Evolutionary conservation across 2,329 filamentous ascomycete genomes (phyloP).

Genomic region (Metarhizium rileyi): DNA sequence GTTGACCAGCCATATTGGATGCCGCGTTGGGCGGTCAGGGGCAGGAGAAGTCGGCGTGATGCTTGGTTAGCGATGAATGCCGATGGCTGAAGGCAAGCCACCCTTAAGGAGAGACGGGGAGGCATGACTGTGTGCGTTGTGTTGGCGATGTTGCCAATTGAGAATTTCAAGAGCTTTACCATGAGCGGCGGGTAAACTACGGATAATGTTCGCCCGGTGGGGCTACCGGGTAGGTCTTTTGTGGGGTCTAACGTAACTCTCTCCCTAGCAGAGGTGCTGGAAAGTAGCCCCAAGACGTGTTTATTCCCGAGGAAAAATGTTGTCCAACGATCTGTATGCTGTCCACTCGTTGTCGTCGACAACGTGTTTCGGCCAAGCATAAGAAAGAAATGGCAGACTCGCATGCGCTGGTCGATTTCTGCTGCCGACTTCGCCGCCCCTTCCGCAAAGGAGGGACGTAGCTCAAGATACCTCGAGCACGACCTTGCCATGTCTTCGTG

Average conservation of each 20-base stretch:
- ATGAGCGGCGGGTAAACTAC: conserved; percentile 9
- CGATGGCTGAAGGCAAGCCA: conserved; percentile 31
- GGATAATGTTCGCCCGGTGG: conserved; percentile 4
- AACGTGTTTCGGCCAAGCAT: no score
- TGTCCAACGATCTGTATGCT: no score
- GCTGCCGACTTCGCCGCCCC: no score
- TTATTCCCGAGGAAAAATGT: no score
- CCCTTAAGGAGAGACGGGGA: conserved; percentile 33
- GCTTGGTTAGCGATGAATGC: conserved; percentile 15
- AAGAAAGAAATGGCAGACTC: no score
- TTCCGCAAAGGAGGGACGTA: no score
- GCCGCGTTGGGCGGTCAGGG: conserved; percentile 35
- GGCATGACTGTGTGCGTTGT: conserved; percentile 28
- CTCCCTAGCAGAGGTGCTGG: no score
- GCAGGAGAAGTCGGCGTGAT: conserved; percentile 34
- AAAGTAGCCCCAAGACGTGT: no score
- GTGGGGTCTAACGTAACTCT: background rate
- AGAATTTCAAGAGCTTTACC: conserved; percentile 9
- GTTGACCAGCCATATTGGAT: conserved; percentile 55
- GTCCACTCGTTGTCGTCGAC: no score
- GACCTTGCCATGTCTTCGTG: no score
- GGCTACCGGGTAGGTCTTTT: background rate
- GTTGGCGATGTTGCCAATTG: conserved; percentile 6
- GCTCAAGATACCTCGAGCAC: no score
- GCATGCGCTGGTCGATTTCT: no score